Evolutionary conservation across 1,284 basidiomycete species (phyloP), one percentile per base, ranked within the genome.

Genomic region (Malassezia equina): DNA sequence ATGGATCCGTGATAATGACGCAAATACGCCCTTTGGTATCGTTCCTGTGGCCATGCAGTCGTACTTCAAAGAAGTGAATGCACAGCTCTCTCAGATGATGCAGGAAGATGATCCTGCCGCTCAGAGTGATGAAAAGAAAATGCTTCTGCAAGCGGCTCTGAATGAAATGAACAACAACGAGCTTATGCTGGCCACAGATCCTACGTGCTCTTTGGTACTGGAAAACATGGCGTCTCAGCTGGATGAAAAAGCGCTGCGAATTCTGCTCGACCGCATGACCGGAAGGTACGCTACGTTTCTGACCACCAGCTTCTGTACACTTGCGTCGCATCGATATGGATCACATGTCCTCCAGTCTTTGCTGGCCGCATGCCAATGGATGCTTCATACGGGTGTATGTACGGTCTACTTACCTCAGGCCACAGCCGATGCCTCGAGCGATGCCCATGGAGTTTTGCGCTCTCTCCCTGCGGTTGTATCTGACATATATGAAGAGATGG

Each of bases 331-430:
- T 45, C 55, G 71, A n/a, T 74, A 67, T 39, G 71, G 66, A 24
- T 70, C 67, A 3, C 71, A 74, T 58, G 69, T 73, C 19, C 51
- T 74, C 6, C 61, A 71, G n/a, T 58, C 67, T 2, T 33, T 67
- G 32, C 52, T 74, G 6, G 46, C 58, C 34, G 52, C 55, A 1
- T 23, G 27, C 11, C 55, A 57, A 19, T 17, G 23, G 13, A 32
- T 25, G 13, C 12, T 57, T 6, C 19, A 51, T 15, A 19, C 19
- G 3, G 27, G 23, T 13, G 39, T 41, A n/a, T 17, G 15, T 28
- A 19, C 24, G 11, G n/a, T 4, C 12, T 11, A n/a, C 8, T n/a
- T 19, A 43, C 23, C 41, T 23, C 41, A 43, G 41, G 15, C 36
- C 2, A n/a, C 17, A 27, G 13, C 28, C 19, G 12, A 28, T 3